A percentile compares a stretch with the other conserved stretches of the same genome.
Conservation (phyloP, 1,139 yeast species). For the Geotrichum australiense region DNA sequence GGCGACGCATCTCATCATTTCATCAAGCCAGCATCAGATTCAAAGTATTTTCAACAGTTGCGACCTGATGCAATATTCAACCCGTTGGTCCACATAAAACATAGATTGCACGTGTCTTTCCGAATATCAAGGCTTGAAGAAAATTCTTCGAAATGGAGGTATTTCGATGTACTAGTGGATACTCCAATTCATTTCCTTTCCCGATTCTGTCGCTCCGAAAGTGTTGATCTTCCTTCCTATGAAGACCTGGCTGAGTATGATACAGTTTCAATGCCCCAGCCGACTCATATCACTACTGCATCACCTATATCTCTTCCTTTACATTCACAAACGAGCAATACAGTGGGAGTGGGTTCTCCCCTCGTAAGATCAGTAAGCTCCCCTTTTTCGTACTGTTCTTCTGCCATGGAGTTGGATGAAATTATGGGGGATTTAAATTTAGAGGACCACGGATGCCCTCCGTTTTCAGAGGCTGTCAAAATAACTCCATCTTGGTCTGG, state of each 20-base stretch:
- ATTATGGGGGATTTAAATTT: slow-evolving; percentile 1
- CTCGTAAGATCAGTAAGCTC: slow-evolving; percentile 9
- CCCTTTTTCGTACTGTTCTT: slow-evolving; percentile 5
- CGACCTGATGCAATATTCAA: slow-evolving; percentile 66
- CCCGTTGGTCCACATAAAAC: slow-evolving; percentile 63
- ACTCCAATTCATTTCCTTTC: slow-evolving; percentile 74
- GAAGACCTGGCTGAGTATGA: slow-evolving; percentile 29
- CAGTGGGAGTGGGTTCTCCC: slow-evolving; percentile 10
- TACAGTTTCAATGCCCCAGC: background rate
- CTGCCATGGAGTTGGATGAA: slow-evolving; percentile 1
- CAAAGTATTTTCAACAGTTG: slow-evolving; percentile 24
- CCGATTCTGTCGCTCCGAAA: slow-evolving; percentile 60
- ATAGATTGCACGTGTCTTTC: slow-evolving; percentile 71
- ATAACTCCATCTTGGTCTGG: no score
- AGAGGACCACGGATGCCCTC: background rate
- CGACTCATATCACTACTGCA: background rate
- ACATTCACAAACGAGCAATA: background rate
- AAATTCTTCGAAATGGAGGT: slow-evolving; percentile 54
- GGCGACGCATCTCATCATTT: slow-evolving; percentile 21
- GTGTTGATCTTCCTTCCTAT: slow-evolving; percentile 66
- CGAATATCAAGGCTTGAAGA: slow-evolving; percentile 64
- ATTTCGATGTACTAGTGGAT: slow-evolving; percentile 84
- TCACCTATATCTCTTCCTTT: background rate
- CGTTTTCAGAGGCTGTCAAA: background rate
- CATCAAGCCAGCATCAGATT: slow-evolving; percentile 17